Conservation (phyloP, 768 basidiomycete species). For the Myochromella boudieri region DNA sequence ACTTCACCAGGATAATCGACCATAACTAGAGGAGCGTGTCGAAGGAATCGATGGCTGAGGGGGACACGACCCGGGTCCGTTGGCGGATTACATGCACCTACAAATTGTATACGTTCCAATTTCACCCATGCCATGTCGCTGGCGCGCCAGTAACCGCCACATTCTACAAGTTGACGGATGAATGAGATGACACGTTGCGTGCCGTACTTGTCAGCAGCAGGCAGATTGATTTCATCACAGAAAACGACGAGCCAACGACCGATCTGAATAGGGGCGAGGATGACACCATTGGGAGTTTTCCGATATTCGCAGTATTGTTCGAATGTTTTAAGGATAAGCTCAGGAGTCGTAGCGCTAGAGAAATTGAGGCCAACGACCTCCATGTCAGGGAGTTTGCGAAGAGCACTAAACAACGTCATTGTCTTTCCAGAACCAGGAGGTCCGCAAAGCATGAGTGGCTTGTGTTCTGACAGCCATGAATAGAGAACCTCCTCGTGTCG, state of each 20-base stretch:
- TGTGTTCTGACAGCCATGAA: conserved; percentile 98
- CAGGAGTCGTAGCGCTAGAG: conserved; percentile 97
- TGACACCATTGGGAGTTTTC: conserved; percentile 97
- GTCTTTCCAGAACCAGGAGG: conserved; percentile 99
- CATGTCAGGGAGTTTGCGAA: conserved; percentile 97
- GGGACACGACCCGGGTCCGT: conserved; percentile 99
- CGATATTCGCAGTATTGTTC: conserved; percentile 99
- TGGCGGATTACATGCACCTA: conserved; percentile 98
- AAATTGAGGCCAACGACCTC: conserved; percentile 99
- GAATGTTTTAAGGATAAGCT: conserved; percentile 97
- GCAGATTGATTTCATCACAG: conserved; percentile 99
- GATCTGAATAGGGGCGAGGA: conserved; percentile 91
- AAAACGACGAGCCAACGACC: conserved; percentile 99
- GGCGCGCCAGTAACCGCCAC: conserved; percentile 92
- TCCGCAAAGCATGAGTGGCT: conserved; percentile 96
- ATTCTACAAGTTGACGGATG: conserved; percentile 94
- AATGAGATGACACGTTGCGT: conserved; percentile 99
- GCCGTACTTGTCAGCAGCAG: conserved; percentile 95
- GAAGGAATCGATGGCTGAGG: conserved; percentile 93
- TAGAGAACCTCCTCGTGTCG: conserved; percentile 98
- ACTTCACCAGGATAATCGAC: conserved; percentile 98
- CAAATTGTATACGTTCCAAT: conserved; percentile 98
- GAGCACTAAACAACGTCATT: conserved; percentile 97
- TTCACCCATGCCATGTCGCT: conserved; percentile 97
- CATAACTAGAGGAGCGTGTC: conserved; percentile 97